Evolutionary conservation across 2,329 filamentous ascomycete species (phyloP).

Genomic region (Diaporthe caulivora): DNA sequence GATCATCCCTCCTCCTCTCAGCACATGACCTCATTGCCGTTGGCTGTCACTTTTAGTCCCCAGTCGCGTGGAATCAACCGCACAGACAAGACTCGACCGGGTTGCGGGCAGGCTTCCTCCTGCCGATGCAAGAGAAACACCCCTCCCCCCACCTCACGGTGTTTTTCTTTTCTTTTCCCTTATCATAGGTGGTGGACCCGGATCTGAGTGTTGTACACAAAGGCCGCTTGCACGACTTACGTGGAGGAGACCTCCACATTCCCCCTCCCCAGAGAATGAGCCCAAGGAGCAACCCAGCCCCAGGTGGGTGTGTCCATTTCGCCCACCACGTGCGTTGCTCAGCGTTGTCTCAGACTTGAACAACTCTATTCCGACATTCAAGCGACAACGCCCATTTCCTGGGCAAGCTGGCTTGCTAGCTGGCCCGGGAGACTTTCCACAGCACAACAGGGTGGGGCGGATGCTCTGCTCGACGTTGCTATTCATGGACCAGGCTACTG

Average conservation of each 20-base stretch:
- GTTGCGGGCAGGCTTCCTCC: not conserved
- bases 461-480: not conserved
- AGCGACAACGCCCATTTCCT: not conserved
- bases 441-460: not conserved
- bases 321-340: not conserved
- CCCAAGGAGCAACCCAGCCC: not conserved
- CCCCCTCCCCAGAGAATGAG: not conserved
- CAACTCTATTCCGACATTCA: slow-evolving; percentile 13
- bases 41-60: not conserved
- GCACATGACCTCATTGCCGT: slow-evolving; percentile 1
- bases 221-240: not conserved
- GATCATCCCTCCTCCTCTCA: not conserved
- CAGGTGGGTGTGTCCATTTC: slow-evolving; percentile 23
- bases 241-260: not conserved
- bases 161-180: not conserved
- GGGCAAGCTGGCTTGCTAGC: too few species aligned
- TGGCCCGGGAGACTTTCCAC: not conserved
- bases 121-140: not conserved
- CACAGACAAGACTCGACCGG: not conserved
- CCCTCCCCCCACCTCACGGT: not conserved
- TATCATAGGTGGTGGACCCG: not conserved
- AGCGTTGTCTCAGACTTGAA: slow-evolving; percentile 4
- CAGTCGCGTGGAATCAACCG: not conserved
- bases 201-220: not conserved
- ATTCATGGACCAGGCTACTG: slow-evolving; percentile 22